Base-by-base conservation (phyloP, 2,329 filamentous ascomycete genomes). In the Simplicillium aogashimaense region DNA sequence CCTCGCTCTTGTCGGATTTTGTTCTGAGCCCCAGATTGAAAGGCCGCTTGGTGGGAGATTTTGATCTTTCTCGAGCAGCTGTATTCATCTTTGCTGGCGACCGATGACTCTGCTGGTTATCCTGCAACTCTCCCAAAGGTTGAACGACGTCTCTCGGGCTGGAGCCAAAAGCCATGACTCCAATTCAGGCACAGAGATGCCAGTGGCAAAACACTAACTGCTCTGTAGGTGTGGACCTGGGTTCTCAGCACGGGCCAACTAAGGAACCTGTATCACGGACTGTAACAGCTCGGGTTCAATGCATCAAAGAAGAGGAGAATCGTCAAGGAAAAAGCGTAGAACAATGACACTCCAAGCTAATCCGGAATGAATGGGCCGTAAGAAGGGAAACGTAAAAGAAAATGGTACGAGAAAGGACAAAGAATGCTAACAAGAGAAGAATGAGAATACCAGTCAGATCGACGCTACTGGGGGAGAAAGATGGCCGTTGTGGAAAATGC, bases 111-210 rank as follows among this genome's bases (percentile, higher is more conserved):
- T 66, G 66, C 42, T 70, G 68, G 53, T 78, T 79, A 43, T 73
- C 67, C 43, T 73, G 72, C 34, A 78, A 65, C 53, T 80, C 76
- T 37, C 67, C 67, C 13, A 80, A 61, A 39, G 74, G 69, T 29
- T 65, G 56, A 20, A 38, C 34, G 2, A 33, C 17, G 18, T 36
- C 11, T 20, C 12, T 11, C 20, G 39, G 25, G 30, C 31, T 13
- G 40, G 9, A 32, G 30, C 30, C 15, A 15, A 32, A 32, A 32
- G 30, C 30, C 15, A 32, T 13, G 12, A 13, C 12, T 13, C 15
- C 13, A 32, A 32, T 32, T 32, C 30, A 13, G 30, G 30, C 30
- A n/a, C 15, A 15, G 7, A n/a, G 30, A 32, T 13, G 15, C 30
- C 12, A 32, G 6, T n/a, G 6, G 30, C 30, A 32, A 32, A 32